Base-by-base conservation (phyloP, 805 yeast species). In the Cyberlindnera saturnus region DNA sequence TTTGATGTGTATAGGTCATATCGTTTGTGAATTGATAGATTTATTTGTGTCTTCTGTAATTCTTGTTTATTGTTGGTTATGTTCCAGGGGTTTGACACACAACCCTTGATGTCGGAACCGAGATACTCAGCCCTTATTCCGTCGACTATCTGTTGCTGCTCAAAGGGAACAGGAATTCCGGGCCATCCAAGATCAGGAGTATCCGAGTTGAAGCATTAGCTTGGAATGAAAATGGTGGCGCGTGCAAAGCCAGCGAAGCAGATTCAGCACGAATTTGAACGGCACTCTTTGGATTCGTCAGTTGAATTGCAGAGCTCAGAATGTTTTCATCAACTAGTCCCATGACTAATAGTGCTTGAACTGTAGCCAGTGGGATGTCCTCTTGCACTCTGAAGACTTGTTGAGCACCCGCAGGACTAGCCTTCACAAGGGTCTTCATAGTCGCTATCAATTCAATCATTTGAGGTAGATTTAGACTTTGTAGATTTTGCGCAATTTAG, bases 281-380 rank as follows among this genome's bases (percentile, higher is more conserved):
- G 23, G 44, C 40, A 30, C 42, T 34, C 36, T 47, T 32, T 44
- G 44, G 50, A 49, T 44, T 42, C 43, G 41, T 35, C 8, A 53
- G 30, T 19, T 60, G 56, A 55, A 51, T 59, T 5, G 86, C 77
- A 47, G 79, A 76, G 31, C 71, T 70, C 14, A 84, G 77, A n/a
- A 81, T 83, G 36, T 77, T 79, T 32, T 73, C 69, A 57, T 83
- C 86, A 18, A 85, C 77, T 35, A 84, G 71, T 1, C 93, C 95
- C 90, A 85, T 84, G 38, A 83, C 67, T 16, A 85, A 63, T 48
- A 85, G 66, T 3, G 89, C 85, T 58, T 85, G 93, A 0, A 90
- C 79, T 1, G 86, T 81, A 1, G 86, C 73, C 3, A 78, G 65
- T 3, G 89, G 82, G 34, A 84, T 64, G 38, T 78, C 63, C 15